Base-by-base conservation (phyloP, 257 asterid genomes). In the Capsicum baccatum region DNA sequence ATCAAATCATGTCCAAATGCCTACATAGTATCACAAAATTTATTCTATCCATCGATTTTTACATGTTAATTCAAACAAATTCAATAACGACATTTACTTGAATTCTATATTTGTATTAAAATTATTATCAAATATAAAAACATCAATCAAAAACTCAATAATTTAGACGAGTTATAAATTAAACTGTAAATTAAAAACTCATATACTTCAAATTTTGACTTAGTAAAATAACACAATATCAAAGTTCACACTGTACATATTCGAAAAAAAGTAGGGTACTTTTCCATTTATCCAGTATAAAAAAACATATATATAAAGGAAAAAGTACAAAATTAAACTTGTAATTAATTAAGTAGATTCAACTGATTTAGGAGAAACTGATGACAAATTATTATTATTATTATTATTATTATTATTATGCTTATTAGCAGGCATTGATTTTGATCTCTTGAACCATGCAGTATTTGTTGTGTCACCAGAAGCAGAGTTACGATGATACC, bases 401-500 rank as follows among this genome's bases (percentile, higher is more conserved):
- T 52, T 62, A 13, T 64, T 64, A 64, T 66, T 64, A 66, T 66
- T 66, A 64, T 66, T 64, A 66, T 66, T 12, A 2, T 64, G 35
- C 0, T 66, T 66, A 66, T 35, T 33, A n/a, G 16, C 19, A 63
- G 87, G 87, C 82, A 81, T 81, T 83, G 87, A 85, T 44, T 71
- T 71, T 60, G 87, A 85, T 60, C 85, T 71, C 71, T 85, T 85
- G 54, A 81, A 85, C 85, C 54, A 81, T n/a, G 56, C 39, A 12
- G 19, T 14, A 33, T 60, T 10, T 14, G 55, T 4, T 19, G 60
- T 74, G 19, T 52, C 62, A 33, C 59, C 47, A 47, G 85, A 37
- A 19, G 78, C n/a, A 79, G 58, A 47, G 19, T 59, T 44, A 9
- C 87, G 82, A 35, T 85, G 87, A 74, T 67, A 60, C 85, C 84